These are phyloP conservation scores for Nidularia pulvinata DNA, from an alignment of 768 basidiomycete genomes.

Conservation along the genomic window DNA sequence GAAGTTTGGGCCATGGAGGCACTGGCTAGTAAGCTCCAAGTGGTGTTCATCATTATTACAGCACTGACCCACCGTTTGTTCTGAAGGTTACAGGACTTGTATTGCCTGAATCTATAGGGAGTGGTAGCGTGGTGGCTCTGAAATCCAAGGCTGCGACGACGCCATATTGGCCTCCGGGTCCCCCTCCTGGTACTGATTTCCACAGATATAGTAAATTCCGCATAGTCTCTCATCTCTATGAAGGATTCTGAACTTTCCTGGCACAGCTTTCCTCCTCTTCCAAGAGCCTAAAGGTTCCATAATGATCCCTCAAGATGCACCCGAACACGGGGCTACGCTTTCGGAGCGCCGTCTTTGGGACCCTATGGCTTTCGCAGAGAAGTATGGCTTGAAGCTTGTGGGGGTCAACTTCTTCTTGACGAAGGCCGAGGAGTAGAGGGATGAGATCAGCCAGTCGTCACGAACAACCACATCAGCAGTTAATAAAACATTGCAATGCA, in stretches of 20 bases:
- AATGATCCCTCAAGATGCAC: constrained; percentile 37
- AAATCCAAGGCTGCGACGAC: constrained; percentile 48
- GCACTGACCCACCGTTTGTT: constrained; percentile 2
- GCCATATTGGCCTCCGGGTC: constrained; percentile 57
- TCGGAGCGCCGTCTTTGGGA: constrained; percentile 55
- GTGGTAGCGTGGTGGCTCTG: constrained; percentile 28
- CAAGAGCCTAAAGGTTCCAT: constrained; percentile 49
- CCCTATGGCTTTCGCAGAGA: constrained; percentile 48
- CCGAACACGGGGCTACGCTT: constrained; percentile 41
- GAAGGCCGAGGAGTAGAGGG: constrained; percentile 14
- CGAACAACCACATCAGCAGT: not conserved
- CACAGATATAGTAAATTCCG: constrained; percentile 54
- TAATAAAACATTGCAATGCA: not conserved
- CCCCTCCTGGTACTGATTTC: constrained; percentile 48
- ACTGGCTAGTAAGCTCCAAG: constrained; percentile 46
- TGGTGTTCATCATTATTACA: not conserved
- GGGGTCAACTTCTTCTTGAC: constrained; percentile 60
- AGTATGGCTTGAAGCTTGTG: constrained; percentile 52
- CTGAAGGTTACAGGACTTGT: constrained; percentile 33
- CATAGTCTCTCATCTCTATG: no score
- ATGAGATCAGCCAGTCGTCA: not conserved
- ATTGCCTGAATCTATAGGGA: constrained; percentile 16
- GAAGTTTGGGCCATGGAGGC: constrained; percentile 50
- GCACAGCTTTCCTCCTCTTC: constrained; percentile 55
- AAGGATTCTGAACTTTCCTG: no score